phyloP scores from a whole-genome alignment of 2,329 filamentous ascomycete species.

The Arthroderma sp. region DNA sequence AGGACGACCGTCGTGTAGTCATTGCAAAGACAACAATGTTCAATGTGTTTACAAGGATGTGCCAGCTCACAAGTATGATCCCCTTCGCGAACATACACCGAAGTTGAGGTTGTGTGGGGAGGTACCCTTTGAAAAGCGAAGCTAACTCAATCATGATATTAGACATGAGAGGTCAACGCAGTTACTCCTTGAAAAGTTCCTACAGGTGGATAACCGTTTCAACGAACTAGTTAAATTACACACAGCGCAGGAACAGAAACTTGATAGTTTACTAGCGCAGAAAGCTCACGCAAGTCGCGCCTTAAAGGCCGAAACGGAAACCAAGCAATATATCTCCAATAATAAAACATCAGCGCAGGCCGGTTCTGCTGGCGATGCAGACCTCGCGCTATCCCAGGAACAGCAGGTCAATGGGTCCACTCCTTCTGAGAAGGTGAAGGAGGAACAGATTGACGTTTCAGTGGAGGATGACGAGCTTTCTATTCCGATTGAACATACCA shows the following conservation, averaged over 20 bases:
- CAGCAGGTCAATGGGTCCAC: no score
- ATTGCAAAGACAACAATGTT: conserved; percentile 73
- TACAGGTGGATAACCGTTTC: conserved; percentile 19
- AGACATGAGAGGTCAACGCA: conserved; percentile 31
- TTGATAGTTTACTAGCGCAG: conserved; percentile 8
- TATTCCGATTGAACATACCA: conserved; percentile 77
- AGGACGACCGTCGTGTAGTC: conserved; percentile 65
- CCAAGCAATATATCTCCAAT: not conserved
- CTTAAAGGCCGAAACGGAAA: not conserved
- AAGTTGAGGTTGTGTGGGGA: no score
- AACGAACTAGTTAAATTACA: conserved; percentile 6
- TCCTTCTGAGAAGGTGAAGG: conserved; percentile 8
- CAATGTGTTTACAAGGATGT: conserved; percentile 83
- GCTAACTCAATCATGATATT: not conserved
- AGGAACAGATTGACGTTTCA: conserved; percentile 30
- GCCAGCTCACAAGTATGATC: conserved; percentile 72
- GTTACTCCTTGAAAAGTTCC: conserved; percentile 22
- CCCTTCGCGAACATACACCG: no score
- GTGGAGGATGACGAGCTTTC: conserved; percentile 44
- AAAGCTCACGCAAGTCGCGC: not conserved
- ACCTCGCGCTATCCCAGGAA: no score
- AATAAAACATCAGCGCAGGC: not conserved
- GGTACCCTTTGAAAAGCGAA: not conserved
- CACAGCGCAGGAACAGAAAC: conserved; percentile 5
- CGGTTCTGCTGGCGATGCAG: not conserved